Base-by-base conservation (phyloP, 495 filamentous ascomycete species). In the Aspergillus saccharolyticus region DNA sequence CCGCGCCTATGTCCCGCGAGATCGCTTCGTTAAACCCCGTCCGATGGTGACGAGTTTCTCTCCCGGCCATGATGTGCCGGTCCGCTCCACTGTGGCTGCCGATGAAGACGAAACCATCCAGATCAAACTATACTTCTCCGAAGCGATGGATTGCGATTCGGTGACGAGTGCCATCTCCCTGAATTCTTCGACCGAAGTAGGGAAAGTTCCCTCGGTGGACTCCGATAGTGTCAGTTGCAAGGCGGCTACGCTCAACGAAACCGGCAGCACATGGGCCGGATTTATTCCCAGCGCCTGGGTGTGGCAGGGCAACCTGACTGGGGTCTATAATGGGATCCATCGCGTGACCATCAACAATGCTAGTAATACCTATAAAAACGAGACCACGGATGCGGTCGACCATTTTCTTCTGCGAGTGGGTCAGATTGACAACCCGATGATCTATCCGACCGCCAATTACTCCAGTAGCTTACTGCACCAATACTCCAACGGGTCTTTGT, bases 1-100 rank as follows among this genome's bases (percentile, higher is more conserved):
- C 70, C 80, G 80, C 43, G 82, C 81, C 15, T 87, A 84, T 62
- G 83, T 88, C 1, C 83, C 79, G 0, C 71, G 70, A 19, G 57
- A 69, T 4, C 62, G 64, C 3, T 87, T 73, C 56, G 54, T 76
- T 2, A 51, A 63, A 28, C 81, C 83, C 7, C 71, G 74, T 1
- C 85, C 86, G 1, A 83, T 85, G 73, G 81, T 89, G 62, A 88
- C 86, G 17, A 74, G 76, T 49, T 85, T 88, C 59, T 50, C 63
- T 0, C 86, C 86, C 0, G 83, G 85, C 4, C 86, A 89, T 60
- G 86, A 89, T 56, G 56, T 58, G 0, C 80, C 83, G 3, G 50
- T 87, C 0, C 63, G 76, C 4, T 86, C 85, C 0, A 77, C 69
- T 1, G 75, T 73, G 1, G 54, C 42, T 15, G 69, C 75, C 0